Evolutionary conservation across 495 filamentous ascomycete genomes (phyloP).

Genomic region (Zalerion maritima): DNA sequence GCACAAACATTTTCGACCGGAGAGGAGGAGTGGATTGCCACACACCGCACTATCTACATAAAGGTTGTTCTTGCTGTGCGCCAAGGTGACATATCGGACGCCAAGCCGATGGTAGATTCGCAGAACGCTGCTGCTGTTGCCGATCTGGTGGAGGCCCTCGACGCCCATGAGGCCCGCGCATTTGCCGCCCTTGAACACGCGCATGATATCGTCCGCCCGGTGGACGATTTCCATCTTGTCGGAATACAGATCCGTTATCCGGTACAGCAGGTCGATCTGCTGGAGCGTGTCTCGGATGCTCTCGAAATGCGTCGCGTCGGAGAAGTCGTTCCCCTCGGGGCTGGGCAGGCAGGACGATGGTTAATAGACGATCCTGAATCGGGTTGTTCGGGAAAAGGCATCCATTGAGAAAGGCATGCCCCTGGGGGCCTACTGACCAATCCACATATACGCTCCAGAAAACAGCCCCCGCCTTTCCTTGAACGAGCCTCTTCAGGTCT

Average conservation of each 20-base stretch:
- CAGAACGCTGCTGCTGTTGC: slow-evolving; percentile 51
- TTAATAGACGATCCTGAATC: slow-evolving; percentile 63
- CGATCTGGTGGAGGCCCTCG: slow-evolving; percentile 70
- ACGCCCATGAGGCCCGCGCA: slow-evolving; percentile 39
- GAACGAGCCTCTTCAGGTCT: no score
- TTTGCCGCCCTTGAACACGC: no score
- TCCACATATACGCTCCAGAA: no score
- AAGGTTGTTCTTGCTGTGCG: slow-evolving; percentile 57
- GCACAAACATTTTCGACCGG: no score
- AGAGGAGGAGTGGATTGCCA: no score
- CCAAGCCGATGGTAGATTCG: slow-evolving; percentile 52
- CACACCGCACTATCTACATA: no score
- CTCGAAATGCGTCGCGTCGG: slow-evolving; percentile 33
- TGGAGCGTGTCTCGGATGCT: slow-evolving; percentile 15
- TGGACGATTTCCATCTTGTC: slow-evolving; percentile 7
- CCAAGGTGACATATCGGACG: slow-evolving; percentile 62
- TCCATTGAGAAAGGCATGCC: no score
- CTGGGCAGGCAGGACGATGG: no score
- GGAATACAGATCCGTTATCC: slow-evolving; percentile 12
- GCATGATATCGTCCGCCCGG: slow-evolving; percentile 10
- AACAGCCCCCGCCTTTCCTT: no score
- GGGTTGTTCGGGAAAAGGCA: no score
- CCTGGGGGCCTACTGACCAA: no score
- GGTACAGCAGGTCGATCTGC: slow-evolving; percentile 23
- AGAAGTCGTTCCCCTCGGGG: slow-evolving; percentile 39